phyloP scores from a whole-genome alignment of 306 rosid species.

The Vigna reflexopilosa region DNA sequence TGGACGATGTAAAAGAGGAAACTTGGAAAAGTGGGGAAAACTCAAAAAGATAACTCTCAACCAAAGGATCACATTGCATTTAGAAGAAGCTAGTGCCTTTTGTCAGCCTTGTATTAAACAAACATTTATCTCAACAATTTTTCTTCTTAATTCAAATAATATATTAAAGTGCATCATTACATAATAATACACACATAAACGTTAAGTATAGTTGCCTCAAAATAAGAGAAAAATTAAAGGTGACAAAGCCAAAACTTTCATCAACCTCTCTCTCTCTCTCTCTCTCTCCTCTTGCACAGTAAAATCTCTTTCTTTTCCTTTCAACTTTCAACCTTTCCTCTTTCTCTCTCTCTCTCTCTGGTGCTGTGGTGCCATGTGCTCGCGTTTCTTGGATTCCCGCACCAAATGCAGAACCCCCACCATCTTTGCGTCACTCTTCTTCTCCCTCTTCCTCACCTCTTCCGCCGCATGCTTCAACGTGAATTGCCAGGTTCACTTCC shows the following conservation, averaged over 20 bases:
- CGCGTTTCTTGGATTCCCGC: constrained; percentile 45
- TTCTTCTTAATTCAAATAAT: constrained; percentile 7
- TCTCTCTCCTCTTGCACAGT: constrained; percentile 38
- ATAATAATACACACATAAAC: background rate
- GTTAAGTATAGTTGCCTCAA: constrained; percentile 39
- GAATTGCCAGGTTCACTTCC: constrained; percentile 70
- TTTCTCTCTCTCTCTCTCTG: constrained; percentile 18
- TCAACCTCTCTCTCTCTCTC: constrained; percentile 3
- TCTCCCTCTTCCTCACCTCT: constrained; percentile 43
- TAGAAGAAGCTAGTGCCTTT: background rate
- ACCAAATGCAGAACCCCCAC: constrained; percentile 47
- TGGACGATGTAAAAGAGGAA: constrained; percentile 40
- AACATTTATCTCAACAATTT: background rate
- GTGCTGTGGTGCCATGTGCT: constrained; percentile 55
- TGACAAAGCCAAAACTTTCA: constrained; percentile 50
- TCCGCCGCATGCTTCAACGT: constrained; percentile 72
- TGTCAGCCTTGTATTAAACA: background rate
- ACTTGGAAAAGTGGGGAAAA: constrained; percentile 39
- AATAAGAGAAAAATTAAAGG: constrained; percentile 53
- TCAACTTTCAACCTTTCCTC: background rate
- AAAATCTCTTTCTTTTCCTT: constrained; percentile 49
- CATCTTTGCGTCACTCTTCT: constrained; percentile 51
- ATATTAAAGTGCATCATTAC: constrained; percentile 22
- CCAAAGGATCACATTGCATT: background rate
- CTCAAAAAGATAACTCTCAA: background rate